phyloP scores from a whole-genome alignment of 2,329 filamentous ascomycete species.

The Botryotinia convoluta region DNA sequence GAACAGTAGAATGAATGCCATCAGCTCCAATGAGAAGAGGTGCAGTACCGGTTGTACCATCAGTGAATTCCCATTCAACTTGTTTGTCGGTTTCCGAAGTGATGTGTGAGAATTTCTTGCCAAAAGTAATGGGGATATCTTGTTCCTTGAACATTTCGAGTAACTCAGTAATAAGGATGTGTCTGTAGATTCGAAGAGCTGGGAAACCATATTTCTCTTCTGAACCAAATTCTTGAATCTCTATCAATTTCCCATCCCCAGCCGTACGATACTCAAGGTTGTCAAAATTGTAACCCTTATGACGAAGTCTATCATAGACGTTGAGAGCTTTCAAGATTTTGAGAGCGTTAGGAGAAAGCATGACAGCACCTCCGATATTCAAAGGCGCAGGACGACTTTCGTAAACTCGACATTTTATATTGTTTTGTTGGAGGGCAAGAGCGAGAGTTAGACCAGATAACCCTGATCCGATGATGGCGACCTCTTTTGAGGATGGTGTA shows the following conservation, averaged over 20 bases:
- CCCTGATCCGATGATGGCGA: constrained; percentile 49
- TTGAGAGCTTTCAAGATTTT: constrained; percentile 51
- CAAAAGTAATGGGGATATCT: constrained; percentile 46
- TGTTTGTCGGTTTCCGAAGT: constrained; percentile 41
- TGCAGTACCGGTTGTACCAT: constrained; percentile 44
- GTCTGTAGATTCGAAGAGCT: constrained; percentile 53
- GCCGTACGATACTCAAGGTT: constrained; percentile 44
- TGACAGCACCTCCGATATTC: constrained; percentile 53
- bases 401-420: constrained; percentile 51
- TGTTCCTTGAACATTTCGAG: constrained; percentile 42
- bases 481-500: constrained; percentile 5
- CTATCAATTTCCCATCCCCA: constrained; percentile 40
- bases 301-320: constrained; percentile 47
- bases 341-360: constrained; percentile 59
- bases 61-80: constrained; percentile 48
- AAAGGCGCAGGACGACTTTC: constrained; percentile 47
- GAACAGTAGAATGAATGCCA: constrained; percentile 57
- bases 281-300: constrained; percentile 50
- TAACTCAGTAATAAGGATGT: constrained; percentile 51
- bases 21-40: constrained; percentile 55
- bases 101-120: constrained; percentile 48
- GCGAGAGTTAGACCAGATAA: constrained; percentile 54
- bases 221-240: constrained; percentile 49
- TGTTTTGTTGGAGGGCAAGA: constrained; percentile 51
- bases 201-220: constrained; percentile 50